Base-by-base conservation (phyloP, 2,329 filamentous ascomycete genomes). In the Microsporum audouinii region DNA sequence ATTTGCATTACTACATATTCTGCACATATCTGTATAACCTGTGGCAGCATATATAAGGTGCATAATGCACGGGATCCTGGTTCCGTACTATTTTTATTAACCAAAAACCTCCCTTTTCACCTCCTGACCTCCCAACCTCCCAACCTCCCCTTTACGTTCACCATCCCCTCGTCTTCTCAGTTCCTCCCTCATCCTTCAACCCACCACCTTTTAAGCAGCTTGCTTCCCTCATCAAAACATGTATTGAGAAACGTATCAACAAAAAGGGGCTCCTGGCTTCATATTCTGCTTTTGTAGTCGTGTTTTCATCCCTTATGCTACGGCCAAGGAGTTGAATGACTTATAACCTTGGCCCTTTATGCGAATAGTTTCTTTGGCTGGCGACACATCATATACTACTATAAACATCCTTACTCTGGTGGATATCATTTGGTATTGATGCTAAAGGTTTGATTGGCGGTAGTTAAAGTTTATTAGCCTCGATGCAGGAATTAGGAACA, bases 181-280 rank as follows among this genome's bases (percentile, higher is more conserved):
- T 53, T 53, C 23, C 12, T 53, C 27, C 29, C 29, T 12, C 29
- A n/a, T 27, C 31, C 29, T 2, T 27, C 31, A 33, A 33, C 23
- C 49, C 29, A 10, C 49, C 27, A 6, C 31, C 29, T 53, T 33
- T 14, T 31, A 14, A n/a, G 5, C 49, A 10, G 8, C 49, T 6
- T 53, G 2, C 49, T 53, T 53, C 49, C 29, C 27, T 53, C 33
- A 53, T 53, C 49, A 29, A 34, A 33, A 33, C 49, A 53, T 53
- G 49, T 53, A 53, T 27, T 53, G 49, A 53, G 49, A 53, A 53
- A 53, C 49, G 49, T 53, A 53, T 53, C 49, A 53, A 8, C 49
- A 53, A 53, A 53, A 53, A 53, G 31, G 29, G 49, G 49, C 33
- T 53, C 49, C 27, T 33, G 49, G 45, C 45, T n/a, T 31, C 8